These are phyloP conservation scores for Globisporangium splendens DNA, from an alignment of 352 stramenopile species.

Conservation along the genomic window DNA sequence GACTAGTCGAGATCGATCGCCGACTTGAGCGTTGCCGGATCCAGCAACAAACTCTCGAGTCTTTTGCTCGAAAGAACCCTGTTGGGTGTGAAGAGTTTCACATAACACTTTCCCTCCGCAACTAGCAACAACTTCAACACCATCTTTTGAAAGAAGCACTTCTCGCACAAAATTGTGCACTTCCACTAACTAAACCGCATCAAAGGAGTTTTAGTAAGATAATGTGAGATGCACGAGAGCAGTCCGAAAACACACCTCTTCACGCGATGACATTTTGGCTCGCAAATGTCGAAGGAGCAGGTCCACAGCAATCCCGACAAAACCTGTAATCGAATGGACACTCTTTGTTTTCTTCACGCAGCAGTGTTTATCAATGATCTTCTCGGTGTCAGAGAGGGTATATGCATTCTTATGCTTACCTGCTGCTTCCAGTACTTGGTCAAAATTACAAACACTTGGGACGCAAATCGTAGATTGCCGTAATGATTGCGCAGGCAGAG, in stretches of 20 bases:
- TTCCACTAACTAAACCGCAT: slow-evolving; percentile 39
- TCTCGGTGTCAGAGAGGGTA: not conserved
- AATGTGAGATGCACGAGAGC: not conserved
- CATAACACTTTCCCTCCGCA: slow-evolving; percentile 47
- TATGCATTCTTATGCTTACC: slow-evolving; percentile 14
- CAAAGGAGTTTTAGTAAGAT: not conserved
- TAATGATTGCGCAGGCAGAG: slow-evolving; percentile 54
- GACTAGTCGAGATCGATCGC: not conserved
- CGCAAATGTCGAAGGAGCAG: slow-evolving; percentile 23
- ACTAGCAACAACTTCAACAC: slow-evolving; percentile 36
- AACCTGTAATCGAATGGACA: slow-evolving; percentile 44
- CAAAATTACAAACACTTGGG: slow-evolving; percentile 58
- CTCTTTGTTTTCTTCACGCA: slow-evolving; percentile 18
- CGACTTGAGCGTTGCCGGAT: not conserved
- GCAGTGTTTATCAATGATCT: not conserved
- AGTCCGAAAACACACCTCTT: slow-evolving; percentile 14
- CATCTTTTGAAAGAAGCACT: slow-evolving; percentile 45
- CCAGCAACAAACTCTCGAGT: not conserved
- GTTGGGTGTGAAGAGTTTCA: slow-evolving; percentile 17
- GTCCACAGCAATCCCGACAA: slow-evolving; percentile 58
- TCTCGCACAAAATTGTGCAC: slow-evolving; percentile 62
- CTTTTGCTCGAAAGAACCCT: not conserved
- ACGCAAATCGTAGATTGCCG: slow-evolving; percentile 38
- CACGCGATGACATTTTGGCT: slow-evolving; percentile 4
- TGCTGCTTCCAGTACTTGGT: slow-evolving; percentile 41